Conservation (phyloP, 2,329 filamentous ascomycete genomes). For the Elsinoe arachidis region DNA sequence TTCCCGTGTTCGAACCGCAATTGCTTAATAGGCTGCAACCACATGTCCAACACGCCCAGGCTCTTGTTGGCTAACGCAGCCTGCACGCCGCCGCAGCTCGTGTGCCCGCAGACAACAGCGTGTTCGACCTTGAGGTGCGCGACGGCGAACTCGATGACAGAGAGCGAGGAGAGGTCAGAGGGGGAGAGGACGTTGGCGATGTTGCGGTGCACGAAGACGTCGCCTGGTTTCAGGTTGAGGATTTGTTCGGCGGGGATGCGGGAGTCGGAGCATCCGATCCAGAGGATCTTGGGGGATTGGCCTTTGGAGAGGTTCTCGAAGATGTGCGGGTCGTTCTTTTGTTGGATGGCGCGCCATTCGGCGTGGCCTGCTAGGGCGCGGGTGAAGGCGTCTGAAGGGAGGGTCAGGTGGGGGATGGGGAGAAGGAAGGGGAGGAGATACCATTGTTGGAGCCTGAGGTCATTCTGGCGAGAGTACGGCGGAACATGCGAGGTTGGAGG, state of each 20-base stretch:
- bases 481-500: conserved; percentile 7
- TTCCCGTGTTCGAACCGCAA: conserved; percentile 46
- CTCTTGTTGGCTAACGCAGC: conserved; percentile 48
- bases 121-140: conserved; percentile 58
- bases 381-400: conserved; percentile 45
- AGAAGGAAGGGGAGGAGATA: neutral
- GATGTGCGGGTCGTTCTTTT: conserved; percentile 59
- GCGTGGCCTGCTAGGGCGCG: conserved; percentile 59
- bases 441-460: neutral
- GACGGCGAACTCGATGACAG: conserved; percentile 74
- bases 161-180: conserved; percentile 64
- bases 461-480: neutral
- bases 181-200: conserved; percentile 75
- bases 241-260: conserved; percentile 78
- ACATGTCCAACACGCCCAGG: conserved; percentile 51
- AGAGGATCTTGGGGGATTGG: conserved; percentile 61
- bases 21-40: conserved; percentile 50
- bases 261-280: conserved; percentile 82
- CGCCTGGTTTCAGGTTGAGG: conserved; percentile 67
- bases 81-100: conserved; percentile 50
- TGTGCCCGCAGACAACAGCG: conserved; percentile 55
- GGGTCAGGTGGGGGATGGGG: neutral
- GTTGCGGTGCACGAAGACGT: conserved; percentile 85
- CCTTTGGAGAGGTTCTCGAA: conserved; percentile 60
- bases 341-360: conserved; percentile 59